Percentiles rank a stretch among this genome's conserved stretches.
These are phyloP conservation scores for Erodium texanum DNA, from an alignment of 441 rosid genomes.

Conservation along the genomic window DNA sequence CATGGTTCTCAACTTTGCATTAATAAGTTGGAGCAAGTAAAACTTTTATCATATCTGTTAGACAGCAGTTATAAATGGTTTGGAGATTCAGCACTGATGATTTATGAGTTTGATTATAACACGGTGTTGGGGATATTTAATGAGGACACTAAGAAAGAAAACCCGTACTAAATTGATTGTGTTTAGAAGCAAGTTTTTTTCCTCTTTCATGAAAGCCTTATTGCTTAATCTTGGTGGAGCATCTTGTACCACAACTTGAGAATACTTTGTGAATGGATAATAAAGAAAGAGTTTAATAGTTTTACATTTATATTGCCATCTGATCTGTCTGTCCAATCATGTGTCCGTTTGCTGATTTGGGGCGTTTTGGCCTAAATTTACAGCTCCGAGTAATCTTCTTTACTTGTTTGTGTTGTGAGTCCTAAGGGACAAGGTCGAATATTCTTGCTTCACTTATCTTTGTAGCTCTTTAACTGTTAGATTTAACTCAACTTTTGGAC, in stretches of 20 bases:
- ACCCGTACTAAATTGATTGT: neutral
- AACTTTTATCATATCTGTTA: neutral
- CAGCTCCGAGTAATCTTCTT: neutral
- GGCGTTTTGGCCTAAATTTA: neutral
- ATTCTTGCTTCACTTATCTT: conserved; percentile 1
- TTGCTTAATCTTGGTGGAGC: conserved; percentile 1
- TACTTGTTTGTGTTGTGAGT: neutral
- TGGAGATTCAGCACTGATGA: neutral
- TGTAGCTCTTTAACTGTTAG: neutral
- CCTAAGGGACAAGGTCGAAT: neutral
- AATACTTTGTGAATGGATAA: neutral
- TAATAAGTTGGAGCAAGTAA: neutral
- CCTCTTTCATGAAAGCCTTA: neutral
- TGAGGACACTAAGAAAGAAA: neutral
- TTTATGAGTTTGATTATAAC: conserved; percentile 5
- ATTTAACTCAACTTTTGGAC: neutral
- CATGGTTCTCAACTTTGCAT: neutral
- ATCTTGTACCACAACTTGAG: neutral
- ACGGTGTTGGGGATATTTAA: neutral
- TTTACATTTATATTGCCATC: neutral
- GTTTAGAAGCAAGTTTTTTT: neutral
- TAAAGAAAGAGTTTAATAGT: neutral
- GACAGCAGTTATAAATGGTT: neutral
- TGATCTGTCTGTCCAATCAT: neutral
- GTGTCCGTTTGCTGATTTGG: neutral